Conservation (phyloP, 2,329 filamentous ascomycete species). For the Cercospora sojina region DNA sequence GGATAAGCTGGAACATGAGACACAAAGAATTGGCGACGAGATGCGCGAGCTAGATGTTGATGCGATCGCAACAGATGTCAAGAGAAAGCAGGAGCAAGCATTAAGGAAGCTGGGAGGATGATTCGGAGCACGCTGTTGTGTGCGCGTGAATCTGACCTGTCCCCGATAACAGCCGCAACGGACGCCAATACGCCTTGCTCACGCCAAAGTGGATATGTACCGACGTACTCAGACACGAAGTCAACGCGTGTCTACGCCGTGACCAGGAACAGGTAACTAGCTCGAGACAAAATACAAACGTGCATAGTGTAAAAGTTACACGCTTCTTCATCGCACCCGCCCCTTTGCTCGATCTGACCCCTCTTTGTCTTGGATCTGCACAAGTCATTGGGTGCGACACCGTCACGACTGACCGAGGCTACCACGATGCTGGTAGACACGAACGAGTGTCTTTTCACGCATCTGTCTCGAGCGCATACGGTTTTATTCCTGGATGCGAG, state of each 20-base stretch:
- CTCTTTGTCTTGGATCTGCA: not conserved
- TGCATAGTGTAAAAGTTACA: not conserved
- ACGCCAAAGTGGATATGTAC: not conserved
- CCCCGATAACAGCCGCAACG: not conserved
- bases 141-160: not conserved
- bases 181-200: not conserved
- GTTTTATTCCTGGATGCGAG: too few species aligned
- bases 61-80: conserved; percentile 24
- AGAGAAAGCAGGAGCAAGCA: conserved; percentile 24
- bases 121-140: not conserved
- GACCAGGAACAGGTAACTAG: not conserved
- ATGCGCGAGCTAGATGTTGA: conserved; percentile 39
- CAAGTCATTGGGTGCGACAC: not conserved
- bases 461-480: too few species aligned
- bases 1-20: conserved; percentile 39
- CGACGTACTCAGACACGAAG: not conserved
- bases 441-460: too few species aligned
- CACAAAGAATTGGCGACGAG: conserved; percentile 41
- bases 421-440: not conserved
- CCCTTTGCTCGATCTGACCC: not conserved
- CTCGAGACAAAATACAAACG: not conserved
- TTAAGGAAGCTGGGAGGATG: conserved; percentile 14
- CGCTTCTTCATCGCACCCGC: not conserved
- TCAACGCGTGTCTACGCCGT: not conserved
- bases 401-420: not conserved